phyloP scores from a whole-genome alignment of 805 yeast genomes.

The Torulaspora franciscae region DNA sequence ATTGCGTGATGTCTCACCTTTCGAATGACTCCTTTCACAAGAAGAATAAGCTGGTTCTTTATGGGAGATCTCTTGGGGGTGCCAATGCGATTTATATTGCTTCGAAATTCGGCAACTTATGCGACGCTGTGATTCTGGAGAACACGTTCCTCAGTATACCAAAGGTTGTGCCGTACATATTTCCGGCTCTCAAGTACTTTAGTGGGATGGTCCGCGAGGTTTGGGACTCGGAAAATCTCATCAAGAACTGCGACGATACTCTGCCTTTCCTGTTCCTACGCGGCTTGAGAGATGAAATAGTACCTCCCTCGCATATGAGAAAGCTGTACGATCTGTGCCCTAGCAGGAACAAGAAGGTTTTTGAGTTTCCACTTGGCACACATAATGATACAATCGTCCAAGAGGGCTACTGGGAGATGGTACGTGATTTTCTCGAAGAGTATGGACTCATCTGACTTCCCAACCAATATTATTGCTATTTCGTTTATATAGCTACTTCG shows the following conservation, averaged over 20 bases:
- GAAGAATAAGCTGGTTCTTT: conserved; percentile 53
- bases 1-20: conserved; percentile 60
- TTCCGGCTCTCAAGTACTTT: conserved; percentile 59
- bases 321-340: conserved; percentile 50
- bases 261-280: conserved; percentile 68
- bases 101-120: conserved; percentile 44
- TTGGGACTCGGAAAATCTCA: conserved; percentile 73
- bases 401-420: conserved; percentile 70
- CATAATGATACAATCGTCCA: conserved; percentile 84
- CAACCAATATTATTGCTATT: background rate
- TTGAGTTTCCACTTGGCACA: conserved; percentile 52
- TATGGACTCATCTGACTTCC: conserved; percentile 28
- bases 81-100: conserved; percentile 88
- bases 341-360: conserved; percentile 47
- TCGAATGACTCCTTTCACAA: conserved; percentile 45
- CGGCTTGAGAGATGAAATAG: conserved; percentile 80
- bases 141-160: conserved; percentile 78
- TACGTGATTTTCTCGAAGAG: conserved; percentile 50
- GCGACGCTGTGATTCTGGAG: conserved; percentile 70
- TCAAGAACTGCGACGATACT: conserved; percentile 45
- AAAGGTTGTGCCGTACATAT: conserved; percentile 65
- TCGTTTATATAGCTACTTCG: conserved; percentile 3
- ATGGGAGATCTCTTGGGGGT: conserved; percentile 92
- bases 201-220: conserved; percentile 63
- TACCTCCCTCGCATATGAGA: conserved; percentile 82